These are phyloP conservation scores for Lagenaria siceraria DNA, from an alignment of 306 rosid species.

Conservation along the genomic window DNA sequence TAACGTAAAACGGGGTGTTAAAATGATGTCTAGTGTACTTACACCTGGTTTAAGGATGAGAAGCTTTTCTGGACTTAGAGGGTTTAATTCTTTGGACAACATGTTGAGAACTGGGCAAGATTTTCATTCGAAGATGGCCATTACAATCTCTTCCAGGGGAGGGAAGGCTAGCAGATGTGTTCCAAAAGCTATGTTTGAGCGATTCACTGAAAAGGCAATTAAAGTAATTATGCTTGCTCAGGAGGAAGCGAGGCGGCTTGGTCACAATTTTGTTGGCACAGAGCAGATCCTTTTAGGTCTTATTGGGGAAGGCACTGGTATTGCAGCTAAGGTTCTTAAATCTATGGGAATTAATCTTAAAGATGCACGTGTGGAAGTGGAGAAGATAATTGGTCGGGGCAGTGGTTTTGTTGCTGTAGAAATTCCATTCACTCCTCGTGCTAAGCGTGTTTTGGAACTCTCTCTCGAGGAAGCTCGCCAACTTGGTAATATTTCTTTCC, in stretches of 20 bases:
- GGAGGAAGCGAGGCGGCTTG: slow-evolving; percentile 97
- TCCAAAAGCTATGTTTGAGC: slow-evolving; percentile 94
- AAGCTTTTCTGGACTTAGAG: slow-evolving; percentile 61
- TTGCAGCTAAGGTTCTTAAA: slow-evolving; percentile 92
- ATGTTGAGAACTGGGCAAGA: slow-evolving; percentile 41
- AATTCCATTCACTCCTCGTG: slow-evolving; percentile 98
- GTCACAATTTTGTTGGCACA: slow-evolving; percentile 96
- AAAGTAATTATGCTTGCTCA: slow-evolving; percentile 97
- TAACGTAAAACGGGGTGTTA: slow-evolving; percentile 29
- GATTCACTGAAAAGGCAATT: slow-evolving; percentile 93
- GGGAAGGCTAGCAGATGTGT: slow-evolving; percentile 51
- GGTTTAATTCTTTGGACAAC: slow-evolving; percentile 48
- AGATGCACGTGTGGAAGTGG: slow-evolving; percentile 98
- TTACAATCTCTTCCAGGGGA: slow-evolving; percentile 33
- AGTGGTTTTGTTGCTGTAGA: slow-evolving; percentile 97
- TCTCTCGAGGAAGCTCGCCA: slow-evolving; percentile 98
- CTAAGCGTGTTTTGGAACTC: slow-evolving; percentile 94
- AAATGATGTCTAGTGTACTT: slow-evolving; percentile 41
- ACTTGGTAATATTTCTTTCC: slow-evolving; percentile 43
- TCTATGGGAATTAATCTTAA: slow-evolving; percentile 96
- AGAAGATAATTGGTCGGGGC: slow-evolving; percentile 98
- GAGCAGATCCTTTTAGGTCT: slow-evolving; percentile 99
- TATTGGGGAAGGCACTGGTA: slow-evolving; percentile 97
- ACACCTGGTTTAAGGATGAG: slow-evolving; percentile 36
- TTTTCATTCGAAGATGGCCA: slow-evolving; percentile 43